phyloP scores from a whole-genome alignment of 805 yeast genomes.

The Tetrapisispora namnaoensis region DNA sequence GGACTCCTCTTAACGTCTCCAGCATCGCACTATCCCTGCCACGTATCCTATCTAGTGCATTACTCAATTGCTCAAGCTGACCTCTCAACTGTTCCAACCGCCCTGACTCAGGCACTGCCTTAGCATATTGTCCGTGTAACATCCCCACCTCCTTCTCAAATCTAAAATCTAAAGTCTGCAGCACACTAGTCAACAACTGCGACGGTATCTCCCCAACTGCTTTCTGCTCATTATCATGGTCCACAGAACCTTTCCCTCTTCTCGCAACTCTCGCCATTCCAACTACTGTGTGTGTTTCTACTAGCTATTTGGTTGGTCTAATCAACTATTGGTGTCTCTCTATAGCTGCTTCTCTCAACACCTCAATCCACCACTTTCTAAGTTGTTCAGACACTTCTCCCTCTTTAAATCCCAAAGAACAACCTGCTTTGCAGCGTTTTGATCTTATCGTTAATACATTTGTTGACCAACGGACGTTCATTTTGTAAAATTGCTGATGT shows the following conservation, averaged over 20 bases:
- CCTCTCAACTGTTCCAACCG: constrained; percentile 36
- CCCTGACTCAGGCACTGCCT: constrained; percentile 33
- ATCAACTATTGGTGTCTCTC: not conserved
- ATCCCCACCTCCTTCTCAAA: constrained; percentile 53
- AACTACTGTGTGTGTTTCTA: not conserved
- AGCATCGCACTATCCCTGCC: constrained; percentile 15
- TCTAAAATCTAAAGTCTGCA: constrained; percentile 41
- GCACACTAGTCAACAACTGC: constrained; percentile 38
- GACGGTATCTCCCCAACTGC: constrained; percentile 21
- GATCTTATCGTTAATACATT: too few species aligned
- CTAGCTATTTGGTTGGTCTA: too few species aligned
- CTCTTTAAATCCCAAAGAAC: too few species aligned
- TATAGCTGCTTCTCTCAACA: too few species aligned
- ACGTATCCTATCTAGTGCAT: constrained; percentile 9
- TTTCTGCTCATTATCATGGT: not conserved
- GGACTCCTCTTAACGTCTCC: constrained; percentile 10
- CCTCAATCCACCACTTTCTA: too few species aligned
- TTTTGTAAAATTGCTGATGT: too few species aligned
- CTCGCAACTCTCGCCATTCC: constrained; percentile 17
- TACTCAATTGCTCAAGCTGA: constrained; percentile 25
- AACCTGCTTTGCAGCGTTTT: too few species aligned
- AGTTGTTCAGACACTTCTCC: too few species aligned
- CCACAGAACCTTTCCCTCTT: constrained; percentile 18
- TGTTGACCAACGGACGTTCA: too few species aligned
- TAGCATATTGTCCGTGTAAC: constrained; percentile 47